Conservation (phyloP, 176 grass and related monocot genomes). For the Zea luxurians region DNA sequence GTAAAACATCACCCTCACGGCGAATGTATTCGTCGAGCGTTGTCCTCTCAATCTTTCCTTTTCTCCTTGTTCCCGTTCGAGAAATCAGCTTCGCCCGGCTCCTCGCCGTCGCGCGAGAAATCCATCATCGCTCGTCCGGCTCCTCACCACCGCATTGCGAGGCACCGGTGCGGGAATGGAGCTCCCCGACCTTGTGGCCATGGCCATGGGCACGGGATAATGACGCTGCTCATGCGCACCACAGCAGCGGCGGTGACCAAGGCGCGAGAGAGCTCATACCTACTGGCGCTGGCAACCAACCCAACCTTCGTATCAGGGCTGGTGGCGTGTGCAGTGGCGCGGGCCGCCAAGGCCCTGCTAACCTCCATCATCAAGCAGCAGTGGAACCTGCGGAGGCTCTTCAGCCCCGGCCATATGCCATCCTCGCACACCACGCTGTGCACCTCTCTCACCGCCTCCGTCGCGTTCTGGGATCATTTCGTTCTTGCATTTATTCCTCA, state of each 20-base stretch:
- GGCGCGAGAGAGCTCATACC: constrained; percentile 66
- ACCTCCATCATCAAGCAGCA: constrained; percentile 83
- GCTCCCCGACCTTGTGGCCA: constrained; percentile 34
- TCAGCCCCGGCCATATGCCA: constrained; percentile 91
- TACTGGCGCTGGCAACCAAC: constrained; percentile 72
- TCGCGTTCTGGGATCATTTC: constrained; percentile 54
- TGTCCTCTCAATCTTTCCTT: too few relatives aligned
- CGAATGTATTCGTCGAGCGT: too few relatives aligned
- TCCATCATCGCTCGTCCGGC: not conserved
- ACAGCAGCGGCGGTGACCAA: constrained; percentile 76
- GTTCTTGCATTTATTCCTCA: too few relatives aligned
- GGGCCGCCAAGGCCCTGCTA: constrained; percentile 69
- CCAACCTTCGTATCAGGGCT: constrained; percentile 87
- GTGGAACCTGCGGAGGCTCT: constrained; percentile 74
- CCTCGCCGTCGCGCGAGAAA: not conserved
- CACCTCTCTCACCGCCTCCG: constrained; percentile 82
- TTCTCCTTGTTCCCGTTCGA: too few relatives aligned
- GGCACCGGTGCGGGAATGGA: constrained; percentile 50
- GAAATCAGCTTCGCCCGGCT: too few relatives aligned
- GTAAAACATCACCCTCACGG: too few relatives aligned
- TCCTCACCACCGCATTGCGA: constrained; percentile 39
- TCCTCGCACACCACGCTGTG: constrained; percentile 93
- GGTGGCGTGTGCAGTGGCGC: constrained; percentile 76
- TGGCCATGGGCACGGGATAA: constrained; percentile 48
- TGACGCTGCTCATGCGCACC: constrained; percentile 90